Percentiles rank a stretch among this genome's conserved stretches.
Evolutionary conservation across 495 filamentous ascomycete species (phyloP).

Genomic region (Penicillium arizonense): DNA sequence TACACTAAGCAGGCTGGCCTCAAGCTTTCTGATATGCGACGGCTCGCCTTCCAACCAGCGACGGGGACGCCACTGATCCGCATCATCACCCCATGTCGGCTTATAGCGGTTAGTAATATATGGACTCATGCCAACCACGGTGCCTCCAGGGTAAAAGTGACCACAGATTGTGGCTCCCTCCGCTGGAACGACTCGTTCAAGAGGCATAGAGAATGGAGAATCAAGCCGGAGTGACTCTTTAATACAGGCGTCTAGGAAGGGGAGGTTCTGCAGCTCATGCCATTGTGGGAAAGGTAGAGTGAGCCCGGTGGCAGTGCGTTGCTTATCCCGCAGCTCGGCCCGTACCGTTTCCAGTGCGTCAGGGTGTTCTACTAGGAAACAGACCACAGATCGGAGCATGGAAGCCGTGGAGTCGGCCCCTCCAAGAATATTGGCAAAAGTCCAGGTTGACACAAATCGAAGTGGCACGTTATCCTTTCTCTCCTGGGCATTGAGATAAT

Average conservation of each 20-base stretch:
- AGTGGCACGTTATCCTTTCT: slow-evolving; percentile 1
- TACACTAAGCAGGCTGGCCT: slow-evolving; percentile 19
- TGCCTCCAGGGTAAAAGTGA: slow-evolving; percentile 10
- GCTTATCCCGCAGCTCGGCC: slow-evolving; percentile 9
- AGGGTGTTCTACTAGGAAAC: slow-evolving; percentile 29
- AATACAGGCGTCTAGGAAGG: slow-evolving; percentile 42
- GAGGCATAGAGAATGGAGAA: slow-evolving; percentile 32
- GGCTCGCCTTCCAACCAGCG: slow-evolving; percentile 19
- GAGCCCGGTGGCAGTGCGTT: slow-evolving; percentile 6
- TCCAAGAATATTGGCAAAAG: slow-evolving; percentile 35
- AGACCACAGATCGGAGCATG: slow-evolving; percentile 30
- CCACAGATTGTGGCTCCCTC: slow-evolving; percentile 23
- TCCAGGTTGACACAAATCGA: slow-evolving; percentile 13
- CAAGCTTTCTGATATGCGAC: slow-evolving; percentile 14
- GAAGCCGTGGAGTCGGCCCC: slow-evolving; percentile 45
- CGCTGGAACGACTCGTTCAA: slow-evolving; percentile 36
- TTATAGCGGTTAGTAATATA: slow-evolving; percentile 14
- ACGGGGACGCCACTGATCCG: slow-evolving; percentile 20
- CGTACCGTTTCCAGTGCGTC: slow-evolving; percentile 21
- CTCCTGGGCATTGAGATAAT: slow-evolving; percentile 1
- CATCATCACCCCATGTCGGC: slow-evolving; percentile 22
- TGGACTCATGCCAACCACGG: slow-evolving; percentile 12
- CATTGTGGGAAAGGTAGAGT: slow-evolving; percentile 15
- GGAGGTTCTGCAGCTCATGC: slow-evolving; percentile 24
- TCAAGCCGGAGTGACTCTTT: slow-evolving; percentile 59